Evolutionary conservation across 768 basidiomycete species (phyloP).

Genomic region (Hygrocybe coccinea): DNA sequence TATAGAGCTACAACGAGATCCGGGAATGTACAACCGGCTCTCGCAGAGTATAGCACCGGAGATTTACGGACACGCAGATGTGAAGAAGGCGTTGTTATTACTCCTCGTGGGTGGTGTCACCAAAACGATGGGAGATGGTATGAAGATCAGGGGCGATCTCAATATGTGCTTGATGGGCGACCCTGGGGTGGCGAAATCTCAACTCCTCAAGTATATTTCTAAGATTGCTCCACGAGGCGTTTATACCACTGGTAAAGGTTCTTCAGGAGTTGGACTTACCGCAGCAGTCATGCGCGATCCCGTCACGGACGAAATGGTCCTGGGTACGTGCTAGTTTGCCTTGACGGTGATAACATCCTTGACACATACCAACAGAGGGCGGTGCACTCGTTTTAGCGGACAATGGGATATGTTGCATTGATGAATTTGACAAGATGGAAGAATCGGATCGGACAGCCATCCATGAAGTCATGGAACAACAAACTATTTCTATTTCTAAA

Average conservation of each 20-base stretch:
- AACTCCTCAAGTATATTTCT: constrained; percentile 94
- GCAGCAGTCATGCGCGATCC: constrained; percentile 99
- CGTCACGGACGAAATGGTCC: constrained; percentile 98
- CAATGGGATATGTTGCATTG: constrained; percentile 99
- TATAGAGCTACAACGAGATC: constrained; percentile 62
- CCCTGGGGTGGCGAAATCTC: constrained; percentile 98
- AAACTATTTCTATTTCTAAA: constrained; percentile 99
- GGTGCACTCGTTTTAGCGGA: constrained; percentile 98
- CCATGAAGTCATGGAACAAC: constrained; percentile 99
- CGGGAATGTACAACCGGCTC: constrained; percentile 79
- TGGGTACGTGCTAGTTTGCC: constrained; percentile 58
- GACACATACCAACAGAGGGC: constrained; percentile 62
- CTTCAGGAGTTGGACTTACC: constrained; percentile 96
- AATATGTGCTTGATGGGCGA: constrained; percentile 99
- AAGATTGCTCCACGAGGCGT: constrained; percentile 97
- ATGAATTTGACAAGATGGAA: constrained; percentile 99
- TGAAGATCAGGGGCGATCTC: constrained; percentile 98
- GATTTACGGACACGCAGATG: constrained; percentile 95
- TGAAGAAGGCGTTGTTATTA: constrained; percentile 92
- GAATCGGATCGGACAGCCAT: constrained; percentile 96
- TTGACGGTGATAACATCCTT: not conserved
- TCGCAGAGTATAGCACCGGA: constrained; percentile 96
- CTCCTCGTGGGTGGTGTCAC: constrained; percentile 94
- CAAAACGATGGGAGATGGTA: constrained; percentile 91
- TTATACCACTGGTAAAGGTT: constrained; percentile 97